Conservation (phyloP, 1,284 basidiomycete species). For the Ceratobasidium sp. region DNA sequence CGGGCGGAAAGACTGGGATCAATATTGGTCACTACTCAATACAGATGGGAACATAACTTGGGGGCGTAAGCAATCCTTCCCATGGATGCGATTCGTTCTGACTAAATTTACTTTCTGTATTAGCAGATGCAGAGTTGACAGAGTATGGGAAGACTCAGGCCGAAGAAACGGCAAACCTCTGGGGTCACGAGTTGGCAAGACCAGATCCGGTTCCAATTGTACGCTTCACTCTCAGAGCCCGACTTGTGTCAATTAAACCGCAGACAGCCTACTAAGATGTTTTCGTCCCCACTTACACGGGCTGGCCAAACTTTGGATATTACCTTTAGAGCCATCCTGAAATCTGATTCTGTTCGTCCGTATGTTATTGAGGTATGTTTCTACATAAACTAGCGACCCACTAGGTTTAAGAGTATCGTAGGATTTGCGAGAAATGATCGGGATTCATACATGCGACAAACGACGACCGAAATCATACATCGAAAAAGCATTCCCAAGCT, state of each 20-base stretch:
- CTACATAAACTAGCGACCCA: background rate
- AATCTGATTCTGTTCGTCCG: conserved; percentile 47
- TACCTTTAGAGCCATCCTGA: conserved; percentile 61
- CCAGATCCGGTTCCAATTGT: too few relatives aligned
- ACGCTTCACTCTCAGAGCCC: conserved; percentile 49
- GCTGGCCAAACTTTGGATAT: conserved; percentile 72
- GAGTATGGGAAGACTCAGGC: conserved; percentile 15
- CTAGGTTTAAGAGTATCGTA: conserved; percentile 46
- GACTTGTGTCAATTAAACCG: conserved; percentile 48
- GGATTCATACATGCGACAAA: conserved; percentile 77
- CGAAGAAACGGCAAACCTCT: conserved; percentile 57
- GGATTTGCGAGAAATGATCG: conserved; percentile 73
- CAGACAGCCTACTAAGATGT: conserved; percentile 60
- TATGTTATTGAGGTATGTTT: conserved; percentile 61
- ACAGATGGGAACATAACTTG: conserved; percentile 78
- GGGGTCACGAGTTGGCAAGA: conserved; percentile 66
- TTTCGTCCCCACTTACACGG: conserved; percentile 75
- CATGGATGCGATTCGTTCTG: too few relatives aligned
- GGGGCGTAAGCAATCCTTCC: conserved; percentile 75
- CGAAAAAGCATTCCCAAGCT: conserved; percentile 62
- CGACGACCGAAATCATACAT: conserved; percentile 66
- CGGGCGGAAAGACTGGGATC: conserved; percentile 58
- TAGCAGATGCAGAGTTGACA: conserved; percentile 20
- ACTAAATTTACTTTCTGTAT: too few relatives aligned
- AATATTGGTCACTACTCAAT: conserved; percentile 70